phyloP scores from a whole-genome alignment of 106 monocot species.

The Dendrobium catenatum region DNA sequence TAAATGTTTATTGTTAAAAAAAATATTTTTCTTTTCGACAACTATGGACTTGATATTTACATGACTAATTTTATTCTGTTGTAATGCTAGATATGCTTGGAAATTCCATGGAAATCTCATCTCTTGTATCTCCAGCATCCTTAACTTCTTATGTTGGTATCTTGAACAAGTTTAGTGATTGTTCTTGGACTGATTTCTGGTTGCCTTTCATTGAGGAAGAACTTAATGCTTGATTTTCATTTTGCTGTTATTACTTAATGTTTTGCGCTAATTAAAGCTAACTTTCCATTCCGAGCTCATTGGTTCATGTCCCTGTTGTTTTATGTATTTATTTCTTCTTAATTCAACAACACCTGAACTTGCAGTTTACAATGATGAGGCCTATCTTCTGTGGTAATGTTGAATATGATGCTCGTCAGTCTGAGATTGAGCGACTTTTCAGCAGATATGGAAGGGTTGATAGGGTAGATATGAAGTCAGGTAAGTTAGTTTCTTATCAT shows the following conservation, averaged over 20 bases:
- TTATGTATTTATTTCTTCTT: conserved; percentile 2
- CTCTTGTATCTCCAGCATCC: not conserved
- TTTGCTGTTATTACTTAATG: not conserved
- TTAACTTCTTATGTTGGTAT: not conserved
- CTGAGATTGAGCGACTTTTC: conserved; percentile 83
- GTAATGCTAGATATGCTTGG: not conserved
- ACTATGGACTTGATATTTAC: not conserved
- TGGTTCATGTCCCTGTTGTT: not conserved
- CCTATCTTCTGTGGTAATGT: conserved; percentile 95
- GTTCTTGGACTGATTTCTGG: not conserved
- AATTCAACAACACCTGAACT: not conserved
- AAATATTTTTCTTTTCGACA: not conserved
- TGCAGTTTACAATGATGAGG: conserved; percentile 42
- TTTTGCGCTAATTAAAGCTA: not conserved
- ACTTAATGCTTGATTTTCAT: not conserved
- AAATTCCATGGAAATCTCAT: not conserved
- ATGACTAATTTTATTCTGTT: not conserved
- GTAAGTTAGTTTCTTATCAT: conserved; percentile 20
- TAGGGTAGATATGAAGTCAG: conserved; percentile 91
- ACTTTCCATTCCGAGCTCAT: not conserved
- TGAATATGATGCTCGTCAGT: conserved; percentile 90
- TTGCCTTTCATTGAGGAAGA: not conserved
- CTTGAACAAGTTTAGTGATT: not conserved
- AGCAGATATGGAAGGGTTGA: conserved; percentile 84
- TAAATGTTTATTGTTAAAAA: not conserved